Percentiles rank a stretch among this genome's conserved stretches.
phyloP scores from a whole-genome alignment of 2,329 filamentous ascomycete species.

The Huntiella moniliformis region DNA sequence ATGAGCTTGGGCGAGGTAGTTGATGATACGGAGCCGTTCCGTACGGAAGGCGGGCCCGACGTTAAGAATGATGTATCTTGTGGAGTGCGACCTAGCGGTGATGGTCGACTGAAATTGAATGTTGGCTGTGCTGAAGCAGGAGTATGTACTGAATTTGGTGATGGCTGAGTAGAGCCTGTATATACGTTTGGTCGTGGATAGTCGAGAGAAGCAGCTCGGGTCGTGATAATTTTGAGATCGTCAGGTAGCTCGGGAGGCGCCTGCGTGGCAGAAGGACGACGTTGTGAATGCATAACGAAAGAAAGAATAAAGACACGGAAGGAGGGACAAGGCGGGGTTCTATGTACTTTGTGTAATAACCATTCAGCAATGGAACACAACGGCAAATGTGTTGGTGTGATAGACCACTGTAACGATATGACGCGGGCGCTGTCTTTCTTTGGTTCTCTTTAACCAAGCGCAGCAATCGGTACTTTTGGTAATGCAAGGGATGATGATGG shows the following conservation, averaged over 20 bases:
- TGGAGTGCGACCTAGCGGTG: conserved; percentile 9
- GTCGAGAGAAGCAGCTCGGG: conserved; percentile 15
- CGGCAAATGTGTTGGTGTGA: too few relatives aligned
- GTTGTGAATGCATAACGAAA: not conserved
- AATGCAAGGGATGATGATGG: too few relatives aligned
- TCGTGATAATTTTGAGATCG: conserved; percentile 51
- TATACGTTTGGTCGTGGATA: conserved; percentile 8
- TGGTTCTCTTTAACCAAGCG: too few relatives aligned
- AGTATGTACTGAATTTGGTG: conserved; percentile 17
- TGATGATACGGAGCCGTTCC: conserved; percentile 4
- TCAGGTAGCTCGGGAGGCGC: conserved; percentile 27
- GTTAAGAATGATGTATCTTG: conserved; percentile 7
- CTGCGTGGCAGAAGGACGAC: not conserved
- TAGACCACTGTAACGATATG: too few relatives aligned
- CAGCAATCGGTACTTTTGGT: too few relatives aligned
- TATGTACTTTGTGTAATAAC: not conserved
- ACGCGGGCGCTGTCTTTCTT: too few relatives aligned
- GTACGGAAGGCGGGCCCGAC: conserved; percentile 3
- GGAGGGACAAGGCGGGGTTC: not conserved
- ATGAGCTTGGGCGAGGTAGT: conserved; percentile 34
- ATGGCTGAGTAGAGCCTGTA: conserved; percentile 23
- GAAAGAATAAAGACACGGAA: not conserved
- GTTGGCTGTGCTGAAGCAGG: conserved; percentile 9
- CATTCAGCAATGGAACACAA: not conserved
- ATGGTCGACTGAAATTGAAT: conserved; percentile 10